Evolutionary conservation across 257 asterid species (phyloP).

Genomic region (Scutellaria baicalensis): DNA sequence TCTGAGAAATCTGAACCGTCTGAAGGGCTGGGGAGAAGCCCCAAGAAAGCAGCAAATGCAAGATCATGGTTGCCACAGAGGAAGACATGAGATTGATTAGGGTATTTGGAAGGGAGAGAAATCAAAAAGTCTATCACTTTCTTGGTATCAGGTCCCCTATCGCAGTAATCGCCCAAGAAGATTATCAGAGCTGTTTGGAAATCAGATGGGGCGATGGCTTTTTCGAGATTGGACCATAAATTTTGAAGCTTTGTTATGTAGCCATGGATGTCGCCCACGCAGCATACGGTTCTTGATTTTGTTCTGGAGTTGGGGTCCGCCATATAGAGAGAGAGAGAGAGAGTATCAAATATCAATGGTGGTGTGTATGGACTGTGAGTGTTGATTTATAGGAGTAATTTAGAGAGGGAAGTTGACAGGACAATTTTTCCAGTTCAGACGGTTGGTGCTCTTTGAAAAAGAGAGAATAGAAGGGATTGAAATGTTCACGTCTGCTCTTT

Average conservation of each 20-base stretch:
- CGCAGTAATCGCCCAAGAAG: slow-evolving; percentile 95
- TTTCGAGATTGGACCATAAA: slow-evolving; percentile 78
- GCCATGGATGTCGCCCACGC: slow-evolving; percentile 90
- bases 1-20: slow-evolving; percentile 69
- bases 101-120: slow-evolving; percentile 63
- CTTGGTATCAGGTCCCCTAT: slow-evolving; percentile 64
- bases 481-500: too few relatives aligned
- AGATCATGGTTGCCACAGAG: slow-evolving; percentile 90
- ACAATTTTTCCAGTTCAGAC: too few relatives aligned
- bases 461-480: too few relatives aligned
- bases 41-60: slow-evolving; percentile 82
- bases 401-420: too few relatives aligned
- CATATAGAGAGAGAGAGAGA: background rate
- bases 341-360: too few relatives aligned
- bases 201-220: slow-evolving; percentile 42
- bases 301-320: slow-evolving; percentile 18
- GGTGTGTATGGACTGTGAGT: background rate
- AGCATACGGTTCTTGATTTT: slow-evolving; percentile 49
- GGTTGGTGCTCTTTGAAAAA: too few relatives aligned
- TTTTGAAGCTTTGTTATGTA: slow-evolving; percentile 55
- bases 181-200: slow-evolving; percentile 61
- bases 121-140: slow-evolving; percentile 69
- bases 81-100: slow-evolving; percentile 75
- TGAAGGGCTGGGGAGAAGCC: slow-evolving; percentile 62
- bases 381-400: background rate